Evolutionary conservation across 73 alveolate genomes (phyloP).

Genomic region (Paramecium bursaria): DNA sequence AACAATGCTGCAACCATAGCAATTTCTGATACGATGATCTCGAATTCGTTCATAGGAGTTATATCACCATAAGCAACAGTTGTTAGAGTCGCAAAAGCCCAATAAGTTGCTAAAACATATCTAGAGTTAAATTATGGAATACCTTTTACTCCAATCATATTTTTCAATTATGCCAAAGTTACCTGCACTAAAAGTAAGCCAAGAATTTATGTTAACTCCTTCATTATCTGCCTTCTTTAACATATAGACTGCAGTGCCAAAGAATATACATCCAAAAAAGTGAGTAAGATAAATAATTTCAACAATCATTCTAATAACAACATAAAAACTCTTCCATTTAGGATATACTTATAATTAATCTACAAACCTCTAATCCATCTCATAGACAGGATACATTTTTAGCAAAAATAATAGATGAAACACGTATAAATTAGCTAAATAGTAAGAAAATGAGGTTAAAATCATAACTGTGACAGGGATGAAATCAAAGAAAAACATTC

Average conservation of each 20-base stretch:
- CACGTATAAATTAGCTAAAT: constrained; percentile 8
- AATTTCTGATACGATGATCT: constrained; percentile 24
- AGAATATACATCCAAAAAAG: constrained; percentile 51
- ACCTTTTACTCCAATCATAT: constrained; percentile 50
- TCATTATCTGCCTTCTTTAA: constrained; percentile 36
- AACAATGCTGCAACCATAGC: constrained; percentile 63
- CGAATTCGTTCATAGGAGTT: constrained; percentile 61
- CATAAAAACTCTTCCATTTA: constrained; percentile 51
- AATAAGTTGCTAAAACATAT: constrained; percentile 50
- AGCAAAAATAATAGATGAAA: constrained; percentile 16
- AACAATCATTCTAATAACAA: constrained; percentile 42
- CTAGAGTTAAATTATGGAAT: no score
- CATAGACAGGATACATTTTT: constrained; percentile 59
- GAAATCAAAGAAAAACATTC: constrained; percentile 37
- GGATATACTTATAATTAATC: constrained; percentile 56
- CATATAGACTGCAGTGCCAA: constrained; percentile 57
- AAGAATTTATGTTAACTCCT: constrained; percentile 34
- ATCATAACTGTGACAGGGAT: constrained; percentile 10
- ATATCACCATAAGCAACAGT: constrained; percentile 63
- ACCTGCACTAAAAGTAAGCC: constrained; percentile 43
- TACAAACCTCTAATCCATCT: constrained; percentile 49
- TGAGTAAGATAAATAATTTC: constrained; percentile 46
- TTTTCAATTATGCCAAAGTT: constrained; percentile 43
- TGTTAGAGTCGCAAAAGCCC: constrained; percentile 62
- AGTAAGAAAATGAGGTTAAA: constrained; percentile 36